Percentiles rank a stretch among this genome's conserved stretches.
These are phyloP conservation scores for Rhizoclosmatium sp. DNA, from an alignment of 192 early-diverging fungal species.

Conservation along the genomic window DNA sequence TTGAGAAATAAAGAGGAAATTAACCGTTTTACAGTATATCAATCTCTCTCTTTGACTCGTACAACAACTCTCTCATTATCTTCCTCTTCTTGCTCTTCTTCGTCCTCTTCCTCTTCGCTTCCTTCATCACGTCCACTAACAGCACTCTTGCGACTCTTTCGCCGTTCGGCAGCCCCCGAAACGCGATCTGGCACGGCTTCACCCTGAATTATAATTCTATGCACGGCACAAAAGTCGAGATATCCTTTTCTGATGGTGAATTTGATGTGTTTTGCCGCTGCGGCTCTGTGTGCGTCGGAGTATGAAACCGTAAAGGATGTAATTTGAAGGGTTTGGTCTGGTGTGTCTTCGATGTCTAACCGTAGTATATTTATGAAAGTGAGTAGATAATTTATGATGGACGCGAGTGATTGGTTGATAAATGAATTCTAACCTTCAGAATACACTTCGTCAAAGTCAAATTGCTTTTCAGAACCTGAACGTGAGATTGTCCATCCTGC, in stretches of 20 bases:
- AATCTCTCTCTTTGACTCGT: not conserved
- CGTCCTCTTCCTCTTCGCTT: not conserved
- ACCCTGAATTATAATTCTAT: slow-evolving; percentile 23
- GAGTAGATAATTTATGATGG: not conserved
- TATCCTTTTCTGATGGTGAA: slow-evolving; percentile 28
- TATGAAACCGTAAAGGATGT: slow-evolving; percentile 26
- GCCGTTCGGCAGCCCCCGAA: not conserved
- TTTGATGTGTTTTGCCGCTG: slow-evolving; percentile 21
- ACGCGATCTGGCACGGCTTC: slow-evolving; percentile 16
- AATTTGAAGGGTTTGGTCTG: slow-evolving; percentile 32
- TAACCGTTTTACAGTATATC: not conserved
- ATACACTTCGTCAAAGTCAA: slow-evolving; percentile 37
- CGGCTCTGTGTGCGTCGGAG: slow-evolving; percentile 1
- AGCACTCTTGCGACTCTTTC: not conserved
- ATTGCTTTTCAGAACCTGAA: slow-evolving; percentile 5
- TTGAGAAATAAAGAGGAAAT: not conserved
- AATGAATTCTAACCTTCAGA: slow-evolving; percentile 24
- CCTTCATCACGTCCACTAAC: not conserved
- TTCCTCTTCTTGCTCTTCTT: not conserved
- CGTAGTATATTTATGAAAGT: slow-evolving; percentile 1
- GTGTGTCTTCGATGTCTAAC: slow-evolving; percentile 32
- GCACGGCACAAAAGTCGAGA: slow-evolving; percentile 27
- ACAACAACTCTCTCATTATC: not conserved
- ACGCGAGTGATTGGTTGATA: not conserved
- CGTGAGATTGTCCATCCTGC: slow-evolving; percentile 36